Evolutionary conservation across 2,329 filamentous ascomycete species (phyloP).

Genomic region (Paecilomyces sp.): DNA sequence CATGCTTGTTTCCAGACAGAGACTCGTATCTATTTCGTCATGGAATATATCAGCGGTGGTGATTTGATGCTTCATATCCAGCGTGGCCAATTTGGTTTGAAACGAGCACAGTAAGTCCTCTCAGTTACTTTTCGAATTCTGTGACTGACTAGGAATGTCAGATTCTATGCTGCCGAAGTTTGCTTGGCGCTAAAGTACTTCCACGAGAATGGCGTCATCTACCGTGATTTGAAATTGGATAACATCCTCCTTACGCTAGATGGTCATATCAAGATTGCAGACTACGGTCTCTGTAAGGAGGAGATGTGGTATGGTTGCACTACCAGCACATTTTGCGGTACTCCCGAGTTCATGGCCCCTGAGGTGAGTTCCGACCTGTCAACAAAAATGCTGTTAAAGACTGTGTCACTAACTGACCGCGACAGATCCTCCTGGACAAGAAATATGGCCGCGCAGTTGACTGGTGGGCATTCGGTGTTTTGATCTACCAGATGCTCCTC

Average conservation of each 20-base stretch:
- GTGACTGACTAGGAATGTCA: constrained; percentile 23
- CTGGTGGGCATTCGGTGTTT: constrained; percentile 98
- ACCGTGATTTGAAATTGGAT: constrained; percentile 72
- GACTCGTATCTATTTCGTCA: constrained; percentile 96
- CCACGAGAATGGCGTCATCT: constrained; percentile 98
- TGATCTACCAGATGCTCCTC: constrained; percentile 99
- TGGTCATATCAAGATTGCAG: constrained; percentile 96
- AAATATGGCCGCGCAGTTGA: constrained; percentile 96
- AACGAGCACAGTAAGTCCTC: constrained; percentile 76
- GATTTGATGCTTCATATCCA: constrained; percentile 99
- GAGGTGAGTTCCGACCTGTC: constrained; percentile 55
- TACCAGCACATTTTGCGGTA: constrained; percentile 97
- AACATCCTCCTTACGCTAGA: constrained; percentile 92
- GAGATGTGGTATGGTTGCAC: constrained; percentile 99
- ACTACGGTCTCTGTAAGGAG: constrained; percentile 98
- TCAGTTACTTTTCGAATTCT: neutral
- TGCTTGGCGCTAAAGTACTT: constrained; percentile 98
- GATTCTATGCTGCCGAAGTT: constrained; percentile 95
- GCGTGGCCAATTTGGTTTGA: constrained; percentile 88
- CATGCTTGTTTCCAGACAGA: constrained; percentile 99
- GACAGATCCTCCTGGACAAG: constrained; percentile 88
- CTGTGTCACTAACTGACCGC: constrained; percentile 12
- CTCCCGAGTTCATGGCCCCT: constrained; percentile 99
- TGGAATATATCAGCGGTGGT: constrained; percentile 98
- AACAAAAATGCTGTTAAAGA: neutral